A percentile compares a stretch with the other conserved stretches of the same genome.
Conservation (phyloP, 2,329 filamentous ascomycete species). For the Rhynchosporium secalis region DNA sequence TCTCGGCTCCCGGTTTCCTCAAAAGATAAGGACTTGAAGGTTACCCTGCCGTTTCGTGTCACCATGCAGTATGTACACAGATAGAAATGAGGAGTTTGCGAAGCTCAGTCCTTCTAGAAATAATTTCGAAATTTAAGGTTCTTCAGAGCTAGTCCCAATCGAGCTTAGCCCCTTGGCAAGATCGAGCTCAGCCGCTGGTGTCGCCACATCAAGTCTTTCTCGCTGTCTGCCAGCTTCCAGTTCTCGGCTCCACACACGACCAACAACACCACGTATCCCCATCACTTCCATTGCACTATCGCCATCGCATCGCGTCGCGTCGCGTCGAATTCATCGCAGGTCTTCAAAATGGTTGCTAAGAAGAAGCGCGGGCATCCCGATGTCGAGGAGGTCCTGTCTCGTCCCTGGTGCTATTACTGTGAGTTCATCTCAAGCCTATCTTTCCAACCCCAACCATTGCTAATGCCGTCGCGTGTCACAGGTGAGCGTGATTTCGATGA, state of each 20-base stretch:
- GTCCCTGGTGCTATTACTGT: conserved; percentile 99
- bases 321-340: background rate
- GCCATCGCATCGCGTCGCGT: conserved; percentile 4
- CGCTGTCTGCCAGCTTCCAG: background rate
- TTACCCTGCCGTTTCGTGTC: too few relatives aligned
- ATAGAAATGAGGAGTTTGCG: background rate
- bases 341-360: conserved; percentile 67
- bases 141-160: background rate
- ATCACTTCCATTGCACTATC: conserved; percentile 5
- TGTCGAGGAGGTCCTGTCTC: conserved; percentile 81
- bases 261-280: conserved; percentile 7
- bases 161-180: background rate
- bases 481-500: conserved; percentile 97
- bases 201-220: background rate
- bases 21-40: too few relatives aligned
- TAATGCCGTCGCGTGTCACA: conserved; percentile 36
- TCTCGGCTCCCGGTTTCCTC: too few relatives aligned
- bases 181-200: conserved; percentile 5
- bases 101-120: background rate
- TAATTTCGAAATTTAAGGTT: conserved; percentile 11
- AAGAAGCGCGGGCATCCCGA: conserved; percentile 86
- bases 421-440: conserved; percentile 28
- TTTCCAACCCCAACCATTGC: conserved; percentile 4
- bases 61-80: too few relatives aligned
- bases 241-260: conserved; percentile 2